Evolutionary conservation across 2,329 filamentous ascomycete species (phyloP).

Genomic region (Thielaviopsis euricoi): DNA sequence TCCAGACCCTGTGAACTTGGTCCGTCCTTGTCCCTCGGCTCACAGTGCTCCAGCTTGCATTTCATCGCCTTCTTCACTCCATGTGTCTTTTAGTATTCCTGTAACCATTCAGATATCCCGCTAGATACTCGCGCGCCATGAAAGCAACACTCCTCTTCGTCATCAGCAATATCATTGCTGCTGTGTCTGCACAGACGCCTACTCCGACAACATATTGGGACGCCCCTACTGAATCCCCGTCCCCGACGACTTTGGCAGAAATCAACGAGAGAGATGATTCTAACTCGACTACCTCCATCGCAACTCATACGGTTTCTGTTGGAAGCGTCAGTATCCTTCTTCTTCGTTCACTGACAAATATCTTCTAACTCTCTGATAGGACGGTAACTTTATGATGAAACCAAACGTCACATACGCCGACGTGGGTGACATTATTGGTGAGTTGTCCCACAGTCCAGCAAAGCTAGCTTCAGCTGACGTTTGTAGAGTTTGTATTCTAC

Average conservation of each 20-base stretch:
- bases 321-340: conserved; percentile 10
- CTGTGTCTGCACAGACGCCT: background rate
- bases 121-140: background rate
- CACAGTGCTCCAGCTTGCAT: background rate
- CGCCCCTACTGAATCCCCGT: background rate
- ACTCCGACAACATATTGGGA: background rate
- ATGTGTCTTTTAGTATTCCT: background rate
- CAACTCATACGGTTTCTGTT: conserved; percentile 12
- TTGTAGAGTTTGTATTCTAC: conserved; percentile 40
- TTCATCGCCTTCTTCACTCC: background rate
- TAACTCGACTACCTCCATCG: background rate
- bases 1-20: background rate
- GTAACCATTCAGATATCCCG: background rate
- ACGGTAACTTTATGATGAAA: conserved; percentile 19
- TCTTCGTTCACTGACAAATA: too few relatives aligned
- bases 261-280: background rate
- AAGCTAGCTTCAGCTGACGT: background rate
- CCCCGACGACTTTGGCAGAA: background rate
- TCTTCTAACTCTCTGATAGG: conserved; percentile 9
- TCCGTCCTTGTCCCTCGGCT: background rate
- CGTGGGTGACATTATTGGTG: conserved; percentile 32
- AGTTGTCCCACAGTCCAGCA: conserved; percentile 7
- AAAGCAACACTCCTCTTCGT: background rate
- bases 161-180: background rate
- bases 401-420: conserved; percentile 18